A percentile compares a stretch with the other conserved stretches of the same genome.
These are phyloP conservation scores for Picea glauca DNA, from an alignment of 75 land plant species.

Conservation along the genomic window DNA sequence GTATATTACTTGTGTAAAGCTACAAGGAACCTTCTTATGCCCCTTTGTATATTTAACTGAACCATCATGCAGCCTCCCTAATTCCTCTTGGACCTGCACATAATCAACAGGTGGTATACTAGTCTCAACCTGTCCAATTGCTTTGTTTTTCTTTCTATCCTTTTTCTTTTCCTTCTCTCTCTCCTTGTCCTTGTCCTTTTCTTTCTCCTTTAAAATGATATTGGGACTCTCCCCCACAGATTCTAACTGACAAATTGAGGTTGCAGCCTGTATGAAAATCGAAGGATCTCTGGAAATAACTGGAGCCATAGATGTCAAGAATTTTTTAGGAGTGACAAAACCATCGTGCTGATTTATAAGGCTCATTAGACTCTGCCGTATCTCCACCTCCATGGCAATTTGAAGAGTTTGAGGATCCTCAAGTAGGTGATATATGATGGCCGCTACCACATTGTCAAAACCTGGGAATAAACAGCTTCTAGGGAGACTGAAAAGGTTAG, in stretches of 20 bases:
- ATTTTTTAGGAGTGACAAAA: slow-evolving; percentile 55
- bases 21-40: slow-evolving; percentile 67
- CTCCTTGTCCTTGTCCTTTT: slow-evolving; percentile 39
- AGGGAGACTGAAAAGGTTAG: slow-evolving; percentile 74
- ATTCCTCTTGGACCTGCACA: too few relatives aligned
- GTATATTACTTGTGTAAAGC: slow-evolving; percentile 77
- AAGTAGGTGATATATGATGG: slow-evolving; percentile 85
- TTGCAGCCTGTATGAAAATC: slow-evolving; percentile 83
- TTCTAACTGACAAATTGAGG: slow-evolving; percentile 82
- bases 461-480: slow-evolving; percentile 74
- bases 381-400: slow-evolving; percentile 94
- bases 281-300: slow-evolving; percentile 84
- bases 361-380: slow-evolving; percentile 66
- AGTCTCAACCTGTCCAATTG: too few relatives aligned
- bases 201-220: slow-evolving; percentile 81
- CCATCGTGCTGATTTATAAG: slow-evolving; percentile 51
- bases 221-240: slow-evolving; percentile 50
- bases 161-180: background rate
- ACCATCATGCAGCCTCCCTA: slow-evolving; percentile 28
- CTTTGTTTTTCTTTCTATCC: too few relatives aligned
- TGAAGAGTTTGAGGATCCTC: slow-evolving; percentile 99
- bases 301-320: slow-evolving; percentile 82
- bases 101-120: too few relatives aligned
- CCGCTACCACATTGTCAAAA: slow-evolving; percentile 78
- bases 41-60: slow-evolving; percentile 44